These are phyloP conservation scores for Penicillium ochrochloron DNA, from an alignment of 495 filamentous ascomycete genomes.

Conservation along the genomic window DNA sequence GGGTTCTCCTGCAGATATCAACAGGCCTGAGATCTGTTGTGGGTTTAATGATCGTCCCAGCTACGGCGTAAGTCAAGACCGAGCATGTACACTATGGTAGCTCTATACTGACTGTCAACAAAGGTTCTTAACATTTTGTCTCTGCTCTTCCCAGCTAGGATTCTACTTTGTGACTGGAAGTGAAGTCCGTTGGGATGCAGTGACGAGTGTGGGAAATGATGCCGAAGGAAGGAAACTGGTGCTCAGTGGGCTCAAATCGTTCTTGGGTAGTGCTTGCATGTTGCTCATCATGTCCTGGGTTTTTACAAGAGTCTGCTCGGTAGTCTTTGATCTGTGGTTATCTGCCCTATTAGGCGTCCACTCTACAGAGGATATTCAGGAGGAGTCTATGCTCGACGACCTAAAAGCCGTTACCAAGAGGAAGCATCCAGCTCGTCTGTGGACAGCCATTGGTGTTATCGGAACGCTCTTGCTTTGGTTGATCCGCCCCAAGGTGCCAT, in stretches of 20 bases:
- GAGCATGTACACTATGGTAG: neutral
- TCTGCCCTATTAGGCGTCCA: conserved; percentile 13
- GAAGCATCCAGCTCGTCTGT: conserved; percentile 12
- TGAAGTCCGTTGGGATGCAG: conserved; percentile 34
- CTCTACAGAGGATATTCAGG: conserved; percentile 7
- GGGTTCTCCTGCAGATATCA: conserved; percentile 23
- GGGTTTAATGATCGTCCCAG: conserved; percentile 7
- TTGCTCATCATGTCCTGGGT: conserved; percentile 24
- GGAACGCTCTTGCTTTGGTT: conserved; percentile 18
- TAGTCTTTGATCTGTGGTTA: conserved; percentile 20
- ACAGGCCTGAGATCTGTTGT: conserved; percentile 14
- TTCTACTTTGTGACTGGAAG: conserved; percentile 35
- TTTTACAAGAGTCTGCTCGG: conserved; percentile 16
- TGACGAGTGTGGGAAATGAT: conserved; percentile 29
- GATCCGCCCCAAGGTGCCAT: conserved; percentile 31
- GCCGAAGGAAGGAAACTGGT: conserved; percentile 31
- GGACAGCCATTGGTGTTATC: conserved; percentile 13
- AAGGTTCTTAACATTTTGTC: conserved; percentile 23
- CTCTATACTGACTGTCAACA: neutral
- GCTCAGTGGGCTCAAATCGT: conserved; percentile 30
- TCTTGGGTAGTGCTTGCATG: conserved; percentile 19
- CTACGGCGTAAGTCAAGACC: conserved; percentile 18
- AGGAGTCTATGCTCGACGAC: conserved; percentile 8
- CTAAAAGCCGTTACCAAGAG: neutral
- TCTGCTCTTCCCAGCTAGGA: conserved; percentile 29